Percentiles rank a stretch among this genome's conserved stretches.
Conservation (phyloP, 2,329 filamentous ascomycete genomes). For the Tolypocladium inflatum region DNA sequence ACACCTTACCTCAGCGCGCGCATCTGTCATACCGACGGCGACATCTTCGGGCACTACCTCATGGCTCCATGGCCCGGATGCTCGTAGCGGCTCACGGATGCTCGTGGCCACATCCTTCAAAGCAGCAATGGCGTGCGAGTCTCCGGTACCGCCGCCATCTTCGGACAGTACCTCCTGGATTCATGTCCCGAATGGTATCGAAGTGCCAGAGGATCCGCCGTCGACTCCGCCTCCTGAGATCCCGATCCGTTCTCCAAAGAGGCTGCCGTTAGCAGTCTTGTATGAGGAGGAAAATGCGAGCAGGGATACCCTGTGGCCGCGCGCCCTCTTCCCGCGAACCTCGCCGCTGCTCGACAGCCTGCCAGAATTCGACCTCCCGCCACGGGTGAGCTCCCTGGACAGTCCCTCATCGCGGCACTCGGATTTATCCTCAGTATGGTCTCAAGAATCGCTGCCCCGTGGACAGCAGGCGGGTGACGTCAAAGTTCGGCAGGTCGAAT, state of each 20-base stretch:
- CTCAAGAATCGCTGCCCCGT: not conserved
- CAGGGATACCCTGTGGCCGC: not conserved
- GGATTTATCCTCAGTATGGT: not conserved
- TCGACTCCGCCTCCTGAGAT: not conserved
- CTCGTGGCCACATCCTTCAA: not conserved
- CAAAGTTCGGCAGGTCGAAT: no score
- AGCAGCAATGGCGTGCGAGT: not conserved
- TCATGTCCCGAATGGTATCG: not conserved
- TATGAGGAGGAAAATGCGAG: not conserved
- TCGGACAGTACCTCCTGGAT: not conserved
- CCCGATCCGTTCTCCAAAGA: not conserved
- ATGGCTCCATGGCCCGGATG: not conserved
- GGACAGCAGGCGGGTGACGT: not conserved
- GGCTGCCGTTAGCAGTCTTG: not conserved
- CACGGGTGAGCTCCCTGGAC: not conserved
- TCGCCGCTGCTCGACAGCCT: not conserved
- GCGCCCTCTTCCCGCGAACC: not conserved
- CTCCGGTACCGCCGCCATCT: not conserved
- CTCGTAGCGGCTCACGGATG: not conserved
- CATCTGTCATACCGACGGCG: not conserved
- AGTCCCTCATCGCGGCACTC: not conserved
- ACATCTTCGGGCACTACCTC: not conserved
- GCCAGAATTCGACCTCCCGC: not conserved
- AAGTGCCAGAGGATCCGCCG: not conserved
- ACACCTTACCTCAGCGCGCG: not conserved